phyloP scores from a whole-genome alignment of 1,139 yeast species.

The Geotrichum reessii region DNA sequence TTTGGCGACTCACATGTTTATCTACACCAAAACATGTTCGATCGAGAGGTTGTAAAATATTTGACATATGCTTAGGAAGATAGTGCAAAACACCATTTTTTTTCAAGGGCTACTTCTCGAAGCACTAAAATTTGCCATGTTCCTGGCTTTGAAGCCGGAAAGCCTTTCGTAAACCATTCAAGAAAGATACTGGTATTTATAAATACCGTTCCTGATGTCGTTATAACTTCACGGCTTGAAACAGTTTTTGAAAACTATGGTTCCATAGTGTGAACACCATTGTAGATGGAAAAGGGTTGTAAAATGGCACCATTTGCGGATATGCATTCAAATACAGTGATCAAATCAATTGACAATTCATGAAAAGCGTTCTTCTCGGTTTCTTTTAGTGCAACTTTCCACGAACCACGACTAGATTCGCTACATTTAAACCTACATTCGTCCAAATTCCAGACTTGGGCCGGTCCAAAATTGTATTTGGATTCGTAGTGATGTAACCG shows the following conservation, averaged over 20 bases:
- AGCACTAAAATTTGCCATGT: slow-evolving; percentile 48
- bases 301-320: background rate
- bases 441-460: background rate
- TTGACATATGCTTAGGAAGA: slow-evolving; percentile 25
- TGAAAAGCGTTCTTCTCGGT: background rate
- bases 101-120: slow-evolving; percentile 45
- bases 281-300: background rate
- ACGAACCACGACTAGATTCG: background rate
- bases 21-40: no score
- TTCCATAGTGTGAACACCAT: slow-evolving; percentile 5
- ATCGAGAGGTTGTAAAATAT: background rate
- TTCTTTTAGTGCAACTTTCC: background rate
- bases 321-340: background rate
- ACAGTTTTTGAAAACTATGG: slow-evolving; percentile 26
- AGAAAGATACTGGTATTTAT: slow-evolving; percentile 45
- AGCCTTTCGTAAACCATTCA: slow-evolving; percentile 55
- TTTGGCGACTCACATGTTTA: no score
- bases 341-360: background rate
- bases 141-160: slow-evolving; percentile 49
- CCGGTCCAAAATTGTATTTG: background rate
- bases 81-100: slow-evolving; percentile 39
- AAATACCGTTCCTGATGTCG: slow-evolving; percentile 46
- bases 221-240: slow-evolving; percentile 42
- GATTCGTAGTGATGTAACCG: background rate
- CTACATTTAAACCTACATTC: slow-evolving; percentile 1